A percentile compares a stretch with the other conserved stretches of the same genome.
Evolutionary conservation across 441 rosid species (phyloP).

Genomic region (Gossypium davidsonii): DNA sequence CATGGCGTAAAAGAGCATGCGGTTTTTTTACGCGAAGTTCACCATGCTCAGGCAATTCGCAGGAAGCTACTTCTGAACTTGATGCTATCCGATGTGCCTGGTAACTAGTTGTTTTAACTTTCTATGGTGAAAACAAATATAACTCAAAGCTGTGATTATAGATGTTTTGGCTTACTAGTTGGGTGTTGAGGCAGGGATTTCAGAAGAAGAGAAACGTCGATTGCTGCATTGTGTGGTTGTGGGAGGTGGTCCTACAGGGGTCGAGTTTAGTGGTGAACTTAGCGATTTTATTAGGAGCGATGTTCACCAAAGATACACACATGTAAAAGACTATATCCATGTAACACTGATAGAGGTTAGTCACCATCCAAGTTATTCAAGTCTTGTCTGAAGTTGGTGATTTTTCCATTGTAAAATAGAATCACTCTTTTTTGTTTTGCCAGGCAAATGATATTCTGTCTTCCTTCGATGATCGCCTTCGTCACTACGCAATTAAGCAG

Average conservation of each 20-base stretch:
- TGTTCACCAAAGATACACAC: slow-evolving; percentile 69
- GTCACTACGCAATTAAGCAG: slow-evolving; percentile 77
- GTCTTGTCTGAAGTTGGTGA: not conserved
- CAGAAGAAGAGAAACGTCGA: slow-evolving; percentile 69
- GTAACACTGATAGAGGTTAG: slow-evolving; percentile 88
- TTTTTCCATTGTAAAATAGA: not conserved
- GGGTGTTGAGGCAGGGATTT: slow-evolving; percentile 40
- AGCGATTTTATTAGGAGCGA: slow-evolving; percentile 81
- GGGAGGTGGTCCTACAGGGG: slow-evolving; percentile 93
- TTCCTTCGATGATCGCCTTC: slow-evolving; percentile 79
- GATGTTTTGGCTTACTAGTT: not conserved
- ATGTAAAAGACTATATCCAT: slow-evolving; percentile 68
- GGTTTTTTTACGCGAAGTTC: slow-evolving; percentile 73
- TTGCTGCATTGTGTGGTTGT: slow-evolving; percentile 82
- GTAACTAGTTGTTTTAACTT: slow-evolving; percentile 21
- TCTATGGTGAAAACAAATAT: not conserved
- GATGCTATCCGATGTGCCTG: slow-evolving; percentile 83
- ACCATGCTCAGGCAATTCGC: slow-evolving; percentile 86
- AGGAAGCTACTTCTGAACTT: slow-evolving; percentile 74
- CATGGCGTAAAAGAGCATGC: slow-evolving; percentile 67
- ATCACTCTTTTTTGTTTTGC: slow-evolving; percentile 9
- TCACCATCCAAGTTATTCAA: not conserved
- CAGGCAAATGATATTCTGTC: slow-evolving; percentile 87
- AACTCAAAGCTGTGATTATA: not conserved
- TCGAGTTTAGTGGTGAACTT: slow-evolving; percentile 88